Evolutionary conservation across 2,329 filamentous ascomycete genomes (phyloP).

Genomic region (Ceratocystis cubensis): DNA sequence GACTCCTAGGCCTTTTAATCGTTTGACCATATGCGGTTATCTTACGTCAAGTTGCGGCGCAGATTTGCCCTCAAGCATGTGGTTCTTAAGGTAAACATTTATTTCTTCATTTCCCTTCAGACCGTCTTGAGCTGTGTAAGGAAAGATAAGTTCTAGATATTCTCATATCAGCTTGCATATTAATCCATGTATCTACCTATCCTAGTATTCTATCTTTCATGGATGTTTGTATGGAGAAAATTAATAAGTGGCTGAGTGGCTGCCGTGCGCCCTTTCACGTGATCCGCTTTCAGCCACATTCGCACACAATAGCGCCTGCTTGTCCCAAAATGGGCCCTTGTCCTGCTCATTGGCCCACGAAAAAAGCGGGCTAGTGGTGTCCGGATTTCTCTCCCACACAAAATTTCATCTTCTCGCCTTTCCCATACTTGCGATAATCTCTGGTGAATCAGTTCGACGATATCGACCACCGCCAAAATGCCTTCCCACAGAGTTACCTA

Average conservation of each 20-base stretch:
- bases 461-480: slow-evolving; percentile 41
- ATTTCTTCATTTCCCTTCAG: not conserved
- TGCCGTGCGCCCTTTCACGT: slow-evolving; percentile 19
- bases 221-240: not conserved
- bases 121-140: not conserved
- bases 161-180: not conserved
- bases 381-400: slow-evolving; percentile 30
- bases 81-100: not conserved
- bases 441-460: slow-evolving; percentile 27
- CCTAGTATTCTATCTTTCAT: not conserved
- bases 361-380: slow-evolving; percentile 21
- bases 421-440: slow-evolving; percentile 19
- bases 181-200: not conserved
- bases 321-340: slow-evolving; percentile 20
- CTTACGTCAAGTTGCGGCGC: not conserved
- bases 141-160: not conserved
- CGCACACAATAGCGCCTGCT: slow-evolving; percentile 19
- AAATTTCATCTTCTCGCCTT: slow-evolving; percentile 30
- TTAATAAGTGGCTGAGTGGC: slow-evolving; percentile 18
- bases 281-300: slow-evolving; percentile 14
- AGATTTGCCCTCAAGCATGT: not conserved
- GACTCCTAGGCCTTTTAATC: too few relatives aligned
- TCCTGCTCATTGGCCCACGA: slow-evolving; percentile 22
- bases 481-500: slow-evolving; percentile 49
- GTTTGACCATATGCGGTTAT: not conserved